These are phyloP conservation scores for Saccharomycopsis crataegensis DNA, from an alignment of 1,139 yeast species.

Conservation along the genomic window DNA sequence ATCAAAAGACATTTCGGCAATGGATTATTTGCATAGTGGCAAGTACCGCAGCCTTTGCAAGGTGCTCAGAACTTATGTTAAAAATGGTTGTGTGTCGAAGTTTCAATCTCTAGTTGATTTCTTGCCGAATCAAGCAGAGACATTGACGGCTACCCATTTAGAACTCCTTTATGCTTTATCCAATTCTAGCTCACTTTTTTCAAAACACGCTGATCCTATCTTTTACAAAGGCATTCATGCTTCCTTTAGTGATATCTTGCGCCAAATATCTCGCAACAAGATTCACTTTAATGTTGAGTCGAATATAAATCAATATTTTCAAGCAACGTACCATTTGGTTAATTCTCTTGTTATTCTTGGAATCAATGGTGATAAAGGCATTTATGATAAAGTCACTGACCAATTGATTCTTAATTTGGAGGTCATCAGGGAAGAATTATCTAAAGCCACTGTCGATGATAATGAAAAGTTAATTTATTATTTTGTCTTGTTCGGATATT, in stretches of 20 bases:
- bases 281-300: neutral
- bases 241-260: neutral
- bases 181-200: neutral
- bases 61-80: conserved; percentile 3
- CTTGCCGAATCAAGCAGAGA: neutral
- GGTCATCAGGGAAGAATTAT: neutral
- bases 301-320: conserved; percentile 8
- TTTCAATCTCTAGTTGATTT: neutral
- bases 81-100: neutral
- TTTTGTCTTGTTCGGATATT: conserved; percentile 15
- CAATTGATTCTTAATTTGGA: neutral
- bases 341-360: conserved; percentile 1
- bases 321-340: conserved; percentile 11
- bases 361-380: neutral
- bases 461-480: conserved; percentile 6
- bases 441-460: neutral
- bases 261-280: neutral
- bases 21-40: neutral
- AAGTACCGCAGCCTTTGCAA: conserved; percentile 7
- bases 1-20: neutral
- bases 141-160: conserved; percentile 2
- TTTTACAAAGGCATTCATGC: too few relatives aligned
- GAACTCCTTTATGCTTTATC: conserved; percentile 11
- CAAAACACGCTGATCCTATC: too few relatives aligned
- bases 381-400: neutral